A percentile compares a stretch with the other conserved stretches of the same genome.
Evolutionary conservation across 768 basidiomycete species (phyloP).

Genomic region (Auricularia cornea): DNA sequence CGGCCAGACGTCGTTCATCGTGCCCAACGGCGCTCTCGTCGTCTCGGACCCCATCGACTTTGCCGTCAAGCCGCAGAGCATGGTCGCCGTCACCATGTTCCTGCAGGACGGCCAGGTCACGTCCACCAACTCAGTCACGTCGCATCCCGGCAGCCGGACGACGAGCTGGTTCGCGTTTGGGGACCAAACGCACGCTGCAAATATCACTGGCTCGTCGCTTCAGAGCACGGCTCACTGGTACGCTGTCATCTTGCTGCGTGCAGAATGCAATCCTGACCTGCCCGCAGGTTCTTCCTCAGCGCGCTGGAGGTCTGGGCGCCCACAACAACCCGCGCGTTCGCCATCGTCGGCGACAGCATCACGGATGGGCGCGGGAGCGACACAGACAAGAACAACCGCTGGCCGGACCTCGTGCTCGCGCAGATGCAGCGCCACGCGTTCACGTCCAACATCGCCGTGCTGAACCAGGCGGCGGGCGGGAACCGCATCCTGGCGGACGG

Average conservation of each 20-base stretch:
- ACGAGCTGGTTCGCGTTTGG: slow-evolving; percentile 24
- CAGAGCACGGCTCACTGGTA: slow-evolving; percentile 30
- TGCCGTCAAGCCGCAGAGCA: slow-evolving; percentile 28
- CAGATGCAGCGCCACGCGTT: slow-evolving; percentile 29
- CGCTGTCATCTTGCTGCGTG: neutral
- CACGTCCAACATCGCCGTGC: slow-evolving; percentile 31
- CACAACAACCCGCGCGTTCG: slow-evolving; percentile 22
- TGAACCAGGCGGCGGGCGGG: slow-evolving; percentile 46
- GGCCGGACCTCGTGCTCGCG: slow-evolving; percentile 41
- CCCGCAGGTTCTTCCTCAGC: slow-evolving; percentile 30
- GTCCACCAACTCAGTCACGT: slow-evolving; percentile 31
- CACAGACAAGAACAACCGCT: slow-evolving; percentile 40
- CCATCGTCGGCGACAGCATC: slow-evolving; percentile 45
- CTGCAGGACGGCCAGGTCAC: slow-evolving; percentile 29
- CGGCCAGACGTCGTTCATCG: slow-evolving; percentile 29
- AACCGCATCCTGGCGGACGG: slow-evolving; percentile 45
- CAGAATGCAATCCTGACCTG: neutral
- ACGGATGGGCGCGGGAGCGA: slow-evolving; percentile 43
- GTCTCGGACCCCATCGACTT: slow-evolving; percentile 40
- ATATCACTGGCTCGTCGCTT: slow-evolving; percentile 25
- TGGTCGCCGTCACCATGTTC: slow-evolving; percentile 36
- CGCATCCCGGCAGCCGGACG: slow-evolving; percentile 44
- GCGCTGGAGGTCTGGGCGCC: slow-evolving; percentile 35
- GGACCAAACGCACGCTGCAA: neutral
- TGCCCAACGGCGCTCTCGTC: slow-evolving; percentile 37